Conservation (phyloP, 768 basidiomycete species). For the Phanerochaete sordida region DNA sequence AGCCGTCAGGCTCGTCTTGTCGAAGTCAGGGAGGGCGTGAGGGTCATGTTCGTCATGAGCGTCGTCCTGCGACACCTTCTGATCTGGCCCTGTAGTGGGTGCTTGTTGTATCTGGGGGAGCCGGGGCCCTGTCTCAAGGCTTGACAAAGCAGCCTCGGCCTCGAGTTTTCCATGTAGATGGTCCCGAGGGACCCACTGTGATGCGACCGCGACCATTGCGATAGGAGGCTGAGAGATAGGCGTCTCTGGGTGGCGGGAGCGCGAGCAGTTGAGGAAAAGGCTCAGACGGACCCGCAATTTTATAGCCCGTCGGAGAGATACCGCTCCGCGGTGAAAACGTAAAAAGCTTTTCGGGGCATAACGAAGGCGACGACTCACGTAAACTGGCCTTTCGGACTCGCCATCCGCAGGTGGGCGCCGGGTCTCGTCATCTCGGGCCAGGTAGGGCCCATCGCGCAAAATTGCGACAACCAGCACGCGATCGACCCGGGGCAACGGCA, state of each 20-base stretch:
- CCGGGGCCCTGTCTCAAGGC: neutral
- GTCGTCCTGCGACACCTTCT: neutral
- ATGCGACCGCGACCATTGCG: neutral
- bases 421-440: neutral
- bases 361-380: neutral
- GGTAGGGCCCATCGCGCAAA: conserved; percentile 2
- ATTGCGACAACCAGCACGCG: conserved; percentile 13
- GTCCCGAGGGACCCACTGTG: neutral
- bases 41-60: conserved; percentile 36
- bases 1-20: conserved; percentile 25
- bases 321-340: neutral
- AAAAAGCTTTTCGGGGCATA: neutral
- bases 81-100: too few relatives aligned
- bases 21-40: conserved; percentile 54
- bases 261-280: neutral
- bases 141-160: neutral
- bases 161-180: neutral
- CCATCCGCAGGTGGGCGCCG: neutral
- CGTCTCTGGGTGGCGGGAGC: neutral
- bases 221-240: neutral
- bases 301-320: neutral
- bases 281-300: neutral
- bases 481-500: neutral
- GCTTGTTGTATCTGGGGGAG: neutral
- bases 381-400: neutral